Base-by-base conservation (phyloP, 225 moss, liverwort and hornwort genomes). In the Polytrichum commune region DNA sequence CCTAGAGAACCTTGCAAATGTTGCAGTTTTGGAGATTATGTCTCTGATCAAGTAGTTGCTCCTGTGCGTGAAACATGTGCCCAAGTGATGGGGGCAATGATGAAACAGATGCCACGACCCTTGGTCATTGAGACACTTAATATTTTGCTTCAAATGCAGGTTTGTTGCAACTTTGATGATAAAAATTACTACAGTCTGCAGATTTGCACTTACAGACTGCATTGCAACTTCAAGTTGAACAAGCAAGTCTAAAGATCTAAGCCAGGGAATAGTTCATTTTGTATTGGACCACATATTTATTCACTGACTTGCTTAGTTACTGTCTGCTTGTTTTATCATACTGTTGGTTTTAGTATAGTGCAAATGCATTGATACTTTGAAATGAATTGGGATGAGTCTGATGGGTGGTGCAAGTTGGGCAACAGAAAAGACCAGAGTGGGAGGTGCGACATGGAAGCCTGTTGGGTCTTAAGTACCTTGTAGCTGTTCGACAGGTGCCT, bases 401-500 rank as follows among this genome's bases (percentile, higher is more conserved):
- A 67, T 30, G 74, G 64, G 70, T 75, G 62, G 75, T 66, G 60
- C 73, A 29, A 53, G 74, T 72, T 80, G 55, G 53, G 54, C 46
- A 74, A 69, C 90, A 95, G 95, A 69, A 71, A 62, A 87, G 92
- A 55, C 65, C 81, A 18, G 95, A 95, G 84, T 95, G 95, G 95
- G 95, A 95, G 83, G 95, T 95, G 66, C 89, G 95, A 79, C 95
- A 95, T 86, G 95, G 95, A 63, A 95, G 95, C 74, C 79, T 95
- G 63, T 82, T 95, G 76, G 95, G 95, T 30, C 92, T 95, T 64
- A 95, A 95, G 69, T 95, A 95, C 77, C 80, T 95, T 74, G 92
- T 95, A 71, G 95, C 95, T 74, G 90, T 95, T 61, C 87, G 95
- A 65, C 95, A 95, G 90, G 90, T 90, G 73, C 23, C 58, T 58